These are phyloP conservation scores for Euphrasia arctica DNA, from an alignment of 305 asterid species.

Conservation along the genomic window DNA sequence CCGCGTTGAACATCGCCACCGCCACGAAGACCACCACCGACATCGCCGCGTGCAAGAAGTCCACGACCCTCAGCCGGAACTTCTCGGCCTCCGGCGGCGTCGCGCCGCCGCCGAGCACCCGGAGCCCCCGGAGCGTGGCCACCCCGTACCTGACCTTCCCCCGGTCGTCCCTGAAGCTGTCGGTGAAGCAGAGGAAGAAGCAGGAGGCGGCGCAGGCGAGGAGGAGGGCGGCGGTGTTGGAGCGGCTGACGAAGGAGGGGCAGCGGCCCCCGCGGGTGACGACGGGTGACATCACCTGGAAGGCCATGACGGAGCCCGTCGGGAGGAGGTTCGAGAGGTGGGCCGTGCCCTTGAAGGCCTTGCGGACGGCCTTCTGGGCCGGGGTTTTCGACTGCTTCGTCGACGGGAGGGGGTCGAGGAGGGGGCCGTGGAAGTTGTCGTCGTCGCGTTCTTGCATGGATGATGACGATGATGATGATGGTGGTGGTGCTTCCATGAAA, in stretches of 20 bases:
- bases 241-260: conserved; percentile 39
- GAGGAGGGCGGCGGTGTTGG: conserved; percentile 44
- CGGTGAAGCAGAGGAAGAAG: conserved; percentile 43
- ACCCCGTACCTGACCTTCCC: conserved; percentile 83
- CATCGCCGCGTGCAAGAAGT: conserved; percentile 54
- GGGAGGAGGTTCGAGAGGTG: conserved; percentile 73
- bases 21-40: conserved; percentile 56
- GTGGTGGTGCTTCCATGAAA: background rate
- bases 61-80: conserved; percentile 42
- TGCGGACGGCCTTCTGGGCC: conserved; percentile 54
- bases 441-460: conserved; percentile 22
- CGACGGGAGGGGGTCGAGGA: conserved; percentile 27
- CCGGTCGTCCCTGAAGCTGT: conserved; percentile 64
- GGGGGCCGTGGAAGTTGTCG: conserved; percentile 27
- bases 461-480: conserved; percentile 2
- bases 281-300: conserved; percentile 66
- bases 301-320: conserved; percentile 79
- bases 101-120: conserved; percentile 54
- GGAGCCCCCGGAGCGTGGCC: conserved; percentile 63
- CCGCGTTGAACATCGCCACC: conserved; percentile 62
- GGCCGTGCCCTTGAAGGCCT: conserved; percentile 75
- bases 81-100: conserved; percentile 34
- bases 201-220: conserved; percentile 35
- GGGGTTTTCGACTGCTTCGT: conserved; percentile 52
- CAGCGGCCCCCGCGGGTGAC: conserved; percentile 71